Evolutionary conservation across 306 rosid species (phyloP).

Genomic region (Begonia masoniana): DNA sequence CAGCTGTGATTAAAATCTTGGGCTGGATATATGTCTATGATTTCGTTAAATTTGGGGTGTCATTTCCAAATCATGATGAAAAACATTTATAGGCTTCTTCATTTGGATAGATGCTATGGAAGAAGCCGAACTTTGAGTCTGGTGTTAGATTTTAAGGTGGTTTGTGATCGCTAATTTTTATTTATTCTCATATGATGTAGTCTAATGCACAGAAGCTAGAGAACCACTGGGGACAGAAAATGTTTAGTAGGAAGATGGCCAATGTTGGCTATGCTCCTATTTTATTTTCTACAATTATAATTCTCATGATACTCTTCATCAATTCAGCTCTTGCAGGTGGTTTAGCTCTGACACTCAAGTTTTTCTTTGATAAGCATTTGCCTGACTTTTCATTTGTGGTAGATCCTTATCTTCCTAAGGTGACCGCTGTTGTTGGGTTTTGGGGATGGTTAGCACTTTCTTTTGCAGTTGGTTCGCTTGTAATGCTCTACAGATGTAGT

Average conservation of each 20-base stretch:
- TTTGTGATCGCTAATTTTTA: neutral
- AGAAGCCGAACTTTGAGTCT: neutral
- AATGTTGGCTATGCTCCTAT: slow-evolving; percentile 75
- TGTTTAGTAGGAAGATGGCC: slow-evolving; percentile 31
- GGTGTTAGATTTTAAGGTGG: slow-evolving; percentile 2
- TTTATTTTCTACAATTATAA: slow-evolving; percentile 40
- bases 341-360: slow-evolving; percentile 7
- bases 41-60: no score
- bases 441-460: slow-evolving; percentile 83
- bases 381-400: slow-evolving; percentile 18
- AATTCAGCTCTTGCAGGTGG: slow-evolving; percentile 74
- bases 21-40: no score
- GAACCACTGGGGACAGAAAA: slow-evolving; percentile 37
- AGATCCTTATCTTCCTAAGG: slow-evolving; percentile 74
- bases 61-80: no score
- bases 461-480: slow-evolving; percentile 34
- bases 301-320: slow-evolving; percentile 46
- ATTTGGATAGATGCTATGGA: no score
- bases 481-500: slow-evolving; percentile 79
- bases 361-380: slow-evolving; percentile 12
- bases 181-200: slow-evolving; percentile 28
- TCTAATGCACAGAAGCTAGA: slow-evolving; percentile 42
- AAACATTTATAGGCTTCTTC: no score
- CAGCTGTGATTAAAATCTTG: no score
- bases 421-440: slow-evolving; percentile 74